phyloP scores from a whole-genome alignment of 352 stramenopile genomes.

The Globisporangium nunn region DNA sequence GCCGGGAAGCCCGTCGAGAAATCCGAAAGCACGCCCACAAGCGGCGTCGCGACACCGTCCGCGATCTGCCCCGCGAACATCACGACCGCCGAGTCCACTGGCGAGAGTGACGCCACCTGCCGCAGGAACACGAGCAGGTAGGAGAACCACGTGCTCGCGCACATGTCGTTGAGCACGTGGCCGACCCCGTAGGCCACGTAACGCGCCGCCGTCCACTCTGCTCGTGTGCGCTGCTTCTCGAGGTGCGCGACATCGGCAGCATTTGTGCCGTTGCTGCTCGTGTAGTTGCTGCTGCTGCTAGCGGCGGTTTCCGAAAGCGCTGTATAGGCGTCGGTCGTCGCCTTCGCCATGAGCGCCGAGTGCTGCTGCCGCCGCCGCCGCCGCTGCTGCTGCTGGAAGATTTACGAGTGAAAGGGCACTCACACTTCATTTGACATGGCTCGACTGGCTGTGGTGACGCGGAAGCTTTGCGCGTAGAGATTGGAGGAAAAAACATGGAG shows the following conservation, averaged over 20 bases:
- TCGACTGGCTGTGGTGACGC: no score
- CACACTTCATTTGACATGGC: no score
- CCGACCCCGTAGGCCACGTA: slow-evolving; percentile 76
- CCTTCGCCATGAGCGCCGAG: background rate
- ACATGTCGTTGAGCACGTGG: slow-evolving; percentile 87
- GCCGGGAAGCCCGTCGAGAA: slow-evolving; percentile 47
- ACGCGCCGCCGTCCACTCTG: slow-evolving; percentile 44
- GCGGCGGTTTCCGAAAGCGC: slow-evolving; percentile 8
- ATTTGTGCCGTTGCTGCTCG: background rate
- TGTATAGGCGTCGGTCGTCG: slow-evolving; percentile 12
- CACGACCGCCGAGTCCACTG: slow-evolving; percentile 72
- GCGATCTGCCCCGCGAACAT: slow-evolving; percentile 86
- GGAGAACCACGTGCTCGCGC: slow-evolving; percentile 83
- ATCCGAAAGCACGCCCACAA: slow-evolving; percentile 76
- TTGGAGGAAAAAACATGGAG: no score
- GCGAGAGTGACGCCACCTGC: slow-evolving; percentile 47
- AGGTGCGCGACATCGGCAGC: slow-evolving; percentile 3
- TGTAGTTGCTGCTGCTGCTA: background rate
- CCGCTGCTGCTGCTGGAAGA: no score
- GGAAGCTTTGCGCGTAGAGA: no score
- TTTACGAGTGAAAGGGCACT: no score
- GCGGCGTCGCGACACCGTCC: slow-evolving; percentile 68
- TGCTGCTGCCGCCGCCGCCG: no score
- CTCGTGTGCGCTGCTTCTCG: slow-evolving; percentile 4
- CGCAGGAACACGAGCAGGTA: slow-evolving; percentile 82